A percentile compares a stretch with the other conserved stretches of the same genome.
Evolutionary conservation across 1,284 basidiomycete species (phyloP).

Genomic region (Kalmanozyma brasiliensis): DNA sequence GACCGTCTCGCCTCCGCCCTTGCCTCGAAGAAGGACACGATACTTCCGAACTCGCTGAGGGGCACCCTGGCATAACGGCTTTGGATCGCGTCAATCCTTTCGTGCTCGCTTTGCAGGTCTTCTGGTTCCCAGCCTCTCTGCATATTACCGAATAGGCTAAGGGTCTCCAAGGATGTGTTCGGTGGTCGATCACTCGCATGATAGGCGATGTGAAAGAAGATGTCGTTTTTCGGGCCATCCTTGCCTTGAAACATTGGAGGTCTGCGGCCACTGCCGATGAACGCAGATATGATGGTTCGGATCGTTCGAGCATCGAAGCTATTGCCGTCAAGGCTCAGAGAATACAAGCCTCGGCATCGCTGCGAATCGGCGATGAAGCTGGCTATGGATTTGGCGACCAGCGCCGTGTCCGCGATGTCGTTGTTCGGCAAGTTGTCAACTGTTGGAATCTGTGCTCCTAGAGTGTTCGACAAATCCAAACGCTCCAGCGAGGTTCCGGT

Average conservation of each 20-base stretch:
- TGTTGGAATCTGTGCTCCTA: too few species aligned
- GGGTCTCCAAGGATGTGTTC: not conserved
- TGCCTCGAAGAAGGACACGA: slow-evolving; percentile 13
- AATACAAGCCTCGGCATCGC: slow-evolving; percentile 21
- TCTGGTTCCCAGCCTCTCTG: slow-evolving; percentile 6
- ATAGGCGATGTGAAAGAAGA: too few species aligned
- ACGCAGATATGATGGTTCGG: slow-evolving; percentile 12
- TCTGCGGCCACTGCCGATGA: slow-evolving; percentile 7
- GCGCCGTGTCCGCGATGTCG: not conserved
- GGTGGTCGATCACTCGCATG: slow-evolving; percentile 5
- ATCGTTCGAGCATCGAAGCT: slow-evolving; percentile 19
- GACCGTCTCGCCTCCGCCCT: slow-evolving; percentile 3
- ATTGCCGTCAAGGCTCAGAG: slow-evolving; percentile 27
- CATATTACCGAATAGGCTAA: slow-evolving; percentile 14
- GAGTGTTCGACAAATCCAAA: slow-evolving; percentile 17
- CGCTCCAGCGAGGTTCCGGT: slow-evolving; percentile 16
- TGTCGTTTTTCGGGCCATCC: too few species aligned
- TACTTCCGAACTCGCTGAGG: slow-evolving; percentile 7
- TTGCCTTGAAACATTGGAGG: too few species aligned
- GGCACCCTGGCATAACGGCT: slow-evolving; percentile 16
- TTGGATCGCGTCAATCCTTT: slow-evolving; percentile 5
- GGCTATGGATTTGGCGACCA: slow-evolving; percentile 18
- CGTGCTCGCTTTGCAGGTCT: slow-evolving; percentile 5
- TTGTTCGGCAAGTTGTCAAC: not conserved
- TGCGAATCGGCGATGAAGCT: slow-evolving; percentile 20